Base-by-base conservation (phyloP, 495 filamentous ascomycete species). In the Astrocystis sublimbata region DNA sequence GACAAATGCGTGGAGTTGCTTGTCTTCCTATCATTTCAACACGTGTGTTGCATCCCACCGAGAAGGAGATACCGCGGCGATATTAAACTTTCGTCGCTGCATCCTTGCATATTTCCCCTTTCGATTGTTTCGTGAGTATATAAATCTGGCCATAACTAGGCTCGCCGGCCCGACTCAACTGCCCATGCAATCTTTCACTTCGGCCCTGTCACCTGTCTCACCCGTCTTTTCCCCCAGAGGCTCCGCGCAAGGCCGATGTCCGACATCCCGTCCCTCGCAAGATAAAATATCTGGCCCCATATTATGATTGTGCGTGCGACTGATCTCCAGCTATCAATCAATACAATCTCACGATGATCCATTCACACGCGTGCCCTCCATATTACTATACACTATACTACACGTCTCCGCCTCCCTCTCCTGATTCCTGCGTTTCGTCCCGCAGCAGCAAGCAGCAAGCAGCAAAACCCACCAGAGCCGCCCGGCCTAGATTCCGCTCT, bases 141-240 rank as follows among this genome's bases (percentile, higher is more conserved):
- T 21, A 36, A 40, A 53, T 40, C 6, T 23, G 35, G 52, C 24
- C 19, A 30, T 56, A 36, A 12, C 21, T 56, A 55, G 52, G 36
- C 35, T 56, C 52, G 36, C 41, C 52, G 52, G 52, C 52, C 52
- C 52, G 52, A 56, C 33, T 56, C 36, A 30, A n/a, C 36, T 42
- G 24, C 52, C 21, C 52, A 55, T 28, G 13, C 21, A 42, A n/a
- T n/a, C 35, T 6, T 23, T 7, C 21, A 9, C 35, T 28, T 30
- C 52, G 52, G 24, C 23, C 36, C 52, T 28, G 52, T 36, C 52
- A 12, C 36, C 52, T 28, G 52, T 36, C 52, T 56, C 31, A 56
- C 52, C 52, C 36, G 52, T 42, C 50, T 8, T 33, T 17, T 13
- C 9, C 26, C 23, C 13, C 42, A 46, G 33, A 6, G 13, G 30